Base-by-base conservation (phyloP, 805 yeast species). In the Yarrowia sp. region DNA sequence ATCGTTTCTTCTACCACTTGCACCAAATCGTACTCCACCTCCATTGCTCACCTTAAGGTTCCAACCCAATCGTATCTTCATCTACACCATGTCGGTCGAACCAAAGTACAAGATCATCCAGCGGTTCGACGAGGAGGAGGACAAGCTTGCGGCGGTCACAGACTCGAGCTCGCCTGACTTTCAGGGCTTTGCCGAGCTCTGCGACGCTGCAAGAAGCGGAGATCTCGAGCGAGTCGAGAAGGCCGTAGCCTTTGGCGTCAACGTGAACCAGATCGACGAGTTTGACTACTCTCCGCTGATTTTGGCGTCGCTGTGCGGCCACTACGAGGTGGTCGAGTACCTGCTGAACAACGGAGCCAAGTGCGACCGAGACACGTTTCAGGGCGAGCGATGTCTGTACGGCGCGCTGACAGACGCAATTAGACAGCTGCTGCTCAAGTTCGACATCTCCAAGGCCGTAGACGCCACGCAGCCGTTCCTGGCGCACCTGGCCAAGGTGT, bases 361-460 rank as follows among this genome's bases (percentile, higher is more conserved):
- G 7, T 87, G 93, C 71, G 92, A 87, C 71, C 78, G 90, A 68
- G 93, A 88, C 69, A 85, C 91, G n/a, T 84, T 84, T 68, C 88
- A 87, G 70, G 94, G 96, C 2, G 89, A 86, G 12, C 77, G 88
- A 44, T 87, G 93, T 66, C 78, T 88, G 2, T 87, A 88, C 68
- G 94, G 92, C 2, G 94, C 96, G 0, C 72, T 88, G 62, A 88
- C 80, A 16, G 90, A 87, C 68, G 71, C 76, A 4, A 88, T 88
- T 25, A 72, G 91, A 47, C 79, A 80, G 39, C 70, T 86, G 19
- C 72, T 88, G 58, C 68, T 85, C 18, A 77, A 81, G 39, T 84
- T 69, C 69, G 91, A 87, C 69, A 80, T 87, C 44, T 81, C 88
- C 6, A 88, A 85, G 67, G 82, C 85, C 0, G 85, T 85, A 14